Conservation (phyloP, 306 rosid genomes). For the Purshia tridentata region DNA sequence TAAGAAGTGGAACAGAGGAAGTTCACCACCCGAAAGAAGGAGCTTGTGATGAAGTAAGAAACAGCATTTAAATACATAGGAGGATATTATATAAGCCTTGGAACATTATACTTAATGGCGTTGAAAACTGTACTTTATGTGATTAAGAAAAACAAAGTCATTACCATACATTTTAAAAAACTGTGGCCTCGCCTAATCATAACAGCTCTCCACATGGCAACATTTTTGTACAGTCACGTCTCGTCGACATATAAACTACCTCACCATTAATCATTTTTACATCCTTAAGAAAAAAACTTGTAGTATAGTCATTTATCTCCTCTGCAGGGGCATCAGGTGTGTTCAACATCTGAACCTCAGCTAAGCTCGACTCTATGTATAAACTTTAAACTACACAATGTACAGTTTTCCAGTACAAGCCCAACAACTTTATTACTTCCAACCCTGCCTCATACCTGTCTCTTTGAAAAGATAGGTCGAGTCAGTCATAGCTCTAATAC, state of each 20-base stretch:
- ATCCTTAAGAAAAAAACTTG: slow-evolving; percentile 50
- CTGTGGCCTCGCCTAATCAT: slow-evolving; percentile 59
- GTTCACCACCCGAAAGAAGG: not conserved
- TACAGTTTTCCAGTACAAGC: slow-evolving; percentile 79
- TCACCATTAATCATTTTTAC: slow-evolving; percentile 63
- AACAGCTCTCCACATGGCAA: slow-evolving; percentile 69
- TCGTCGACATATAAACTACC: slow-evolving; percentile 44
- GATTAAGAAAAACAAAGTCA: slow-evolving; percentile 32
- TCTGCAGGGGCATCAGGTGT: slow-evolving; percentile 54
- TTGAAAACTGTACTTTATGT: slow-evolving; percentile 31
- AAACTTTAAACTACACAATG: slow-evolving; percentile 77
- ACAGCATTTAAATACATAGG: not conserved
- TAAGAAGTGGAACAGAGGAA: too few species aligned
- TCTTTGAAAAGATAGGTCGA: slow-evolving; percentile 37
- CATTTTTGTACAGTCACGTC: slow-evolving; percentile 79
- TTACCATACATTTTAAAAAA: slow-evolving; percentile 51
- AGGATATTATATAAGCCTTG: not conserved
- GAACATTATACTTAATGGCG: slow-evolving; percentile 4
- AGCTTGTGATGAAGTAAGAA: not conserved
- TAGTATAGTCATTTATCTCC: slow-evolving; percentile 65
- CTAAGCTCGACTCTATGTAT: slow-evolving; percentile 66
- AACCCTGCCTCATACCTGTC: slow-evolving; percentile 41
- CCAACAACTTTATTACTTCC: slow-evolving; percentile 55
- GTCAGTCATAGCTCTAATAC: slow-evolving; percentile 39
- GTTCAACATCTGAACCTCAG: slow-evolving; percentile 49